phyloP scores from a whole-genome alignment of 805 yeast genomes.

The Metschnikowia reukaufii region DNA sequence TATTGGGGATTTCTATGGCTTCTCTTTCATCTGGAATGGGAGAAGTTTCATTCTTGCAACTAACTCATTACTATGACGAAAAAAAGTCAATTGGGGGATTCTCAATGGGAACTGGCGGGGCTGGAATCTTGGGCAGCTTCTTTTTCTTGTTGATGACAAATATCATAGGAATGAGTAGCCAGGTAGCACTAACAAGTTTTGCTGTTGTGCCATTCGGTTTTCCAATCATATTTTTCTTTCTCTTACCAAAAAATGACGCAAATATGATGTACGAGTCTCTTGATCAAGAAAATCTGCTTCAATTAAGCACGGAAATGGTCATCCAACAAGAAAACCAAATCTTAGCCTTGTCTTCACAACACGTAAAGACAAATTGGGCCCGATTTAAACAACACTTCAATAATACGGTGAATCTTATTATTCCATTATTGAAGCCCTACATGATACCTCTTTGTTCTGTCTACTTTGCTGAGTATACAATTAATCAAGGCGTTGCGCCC shows the following conservation, averaged over 20 bases:
- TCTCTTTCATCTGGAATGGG: slow-evolving; percentile 88
- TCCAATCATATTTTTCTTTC: slow-evolving; percentile 27
- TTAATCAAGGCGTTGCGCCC: slow-evolving; percentile 91
- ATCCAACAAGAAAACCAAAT: not conserved
- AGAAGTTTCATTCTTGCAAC: slow-evolving; percentile 81
- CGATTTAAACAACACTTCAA: slow-evolving; percentile 5
- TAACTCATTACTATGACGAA: slow-evolving; percentile 72
- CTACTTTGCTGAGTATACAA: slow-evolving; percentile 80
- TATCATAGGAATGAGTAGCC: slow-evolving; percentile 55
- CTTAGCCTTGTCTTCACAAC: not conserved
- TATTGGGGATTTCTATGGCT: slow-evolving; percentile 76
- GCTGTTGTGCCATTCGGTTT: slow-evolving; percentile 54
- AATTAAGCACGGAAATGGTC: not conserved
- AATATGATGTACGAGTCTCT: slow-evolving; percentile 2
- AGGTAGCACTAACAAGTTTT: slow-evolving; percentile 56
- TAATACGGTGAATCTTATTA: slow-evolving; percentile 26
- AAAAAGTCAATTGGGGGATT: slow-evolving; percentile 73
- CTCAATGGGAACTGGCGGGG: slow-evolving; percentile 95
- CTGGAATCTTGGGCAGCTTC: slow-evolving; percentile 85
- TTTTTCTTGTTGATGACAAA: slow-evolving; percentile 71
- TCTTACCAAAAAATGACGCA: slow-evolving; percentile 23
- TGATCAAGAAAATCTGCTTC: not conserved
- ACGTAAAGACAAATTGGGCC: not conserved
- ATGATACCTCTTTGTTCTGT: slow-evolving; percentile 86
- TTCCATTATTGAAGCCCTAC: slow-evolving; percentile 56